Base-by-base conservation (phyloP, 177 flowering plant genomes). In the Telopea speciosissima region DNA sequence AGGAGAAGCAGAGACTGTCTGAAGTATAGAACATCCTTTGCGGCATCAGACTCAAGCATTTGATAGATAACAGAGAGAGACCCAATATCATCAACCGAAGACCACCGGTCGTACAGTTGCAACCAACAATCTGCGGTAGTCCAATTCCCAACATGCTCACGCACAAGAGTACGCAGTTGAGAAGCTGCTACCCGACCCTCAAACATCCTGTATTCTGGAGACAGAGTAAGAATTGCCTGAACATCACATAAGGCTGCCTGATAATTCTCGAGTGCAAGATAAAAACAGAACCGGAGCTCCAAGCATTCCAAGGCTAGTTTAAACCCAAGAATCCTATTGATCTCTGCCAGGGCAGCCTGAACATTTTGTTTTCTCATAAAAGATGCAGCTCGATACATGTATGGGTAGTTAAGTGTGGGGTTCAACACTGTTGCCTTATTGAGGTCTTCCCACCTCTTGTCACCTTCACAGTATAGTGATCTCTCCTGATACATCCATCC, bases 401-500 rank as follows among this genome's bases (percentile, higher is more conserved):
- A 95, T 22, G 99, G 99, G 68, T 87, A 95, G 25, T 83, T 83
- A 70, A 93, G 89, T 2, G 98, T 95, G 13, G 99, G 99, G 67
- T 95, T 97, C 81, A 92, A 73, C 58, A 87, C 92, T 42, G 95
- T 91, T 23, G 99, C 98, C 76, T 82, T 90, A 62, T 87, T 86
- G 66, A 95, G 98, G 75, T 95, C 92, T 69, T 81, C 85, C 88
- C 80, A 82, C 73, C 77, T 89, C 74, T 82, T 85, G 45, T 88
- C 89, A 45, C 87, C 94, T 64, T 91, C 93, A 79, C 89, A 84
- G 78, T 87, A 92, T 16, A 95, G 72, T 17, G 97, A 90, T 67
- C 99, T 84, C 80, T 95, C 99, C 72, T 91, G 99, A 72, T 89
- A 84, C 97, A 95, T 92, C 98, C 99, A 92, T 72, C 99, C 99